A percentile compares a stretch with the other conserved stretches of the same genome.
Evolutionary conservation across 2,329 filamentous ascomycete genomes (phyloP).

Genomic region (Epichloe brachyelytri): DNA sequence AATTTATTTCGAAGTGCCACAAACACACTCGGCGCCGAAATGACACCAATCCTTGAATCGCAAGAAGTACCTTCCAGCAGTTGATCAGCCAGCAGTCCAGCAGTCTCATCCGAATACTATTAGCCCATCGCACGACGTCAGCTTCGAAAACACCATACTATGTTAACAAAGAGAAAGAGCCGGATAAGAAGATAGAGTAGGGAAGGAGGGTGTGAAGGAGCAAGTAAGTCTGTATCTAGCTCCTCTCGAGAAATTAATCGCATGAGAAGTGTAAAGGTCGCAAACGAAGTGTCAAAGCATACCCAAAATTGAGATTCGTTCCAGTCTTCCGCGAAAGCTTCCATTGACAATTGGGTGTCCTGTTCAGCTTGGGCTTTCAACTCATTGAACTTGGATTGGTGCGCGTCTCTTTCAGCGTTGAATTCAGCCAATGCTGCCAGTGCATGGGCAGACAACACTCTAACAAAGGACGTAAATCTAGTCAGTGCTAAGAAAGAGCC

Average conservation of each 20-base stretch:
- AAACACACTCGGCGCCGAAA: conserved; percentile 68
- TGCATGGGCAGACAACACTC: conserved; percentile 49
- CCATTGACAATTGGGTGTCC: conserved; percentile 42
- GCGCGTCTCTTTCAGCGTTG: conserved; percentile 57
- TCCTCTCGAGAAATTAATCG: too few relatives aligned
- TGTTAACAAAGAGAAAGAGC: too few relatives aligned
- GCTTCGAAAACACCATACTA: too few relatives aligned
- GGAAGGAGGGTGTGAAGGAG: too few relatives aligned
- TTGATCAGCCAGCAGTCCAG: conserved; percentile 47
- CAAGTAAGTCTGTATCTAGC: too few relatives aligned
- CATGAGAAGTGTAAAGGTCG: too few relatives aligned
- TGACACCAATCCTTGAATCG: conserved; percentile 49
- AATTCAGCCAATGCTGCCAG: conserved; percentile 61
- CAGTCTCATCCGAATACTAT: conserved; percentile 62
- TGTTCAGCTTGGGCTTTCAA: conserved; percentile 50
- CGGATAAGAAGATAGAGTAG: not conserved
- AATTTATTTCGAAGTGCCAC: conserved; percentile 61
- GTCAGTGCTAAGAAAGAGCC: not conserved
- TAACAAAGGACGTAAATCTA: conserved; percentile 8
- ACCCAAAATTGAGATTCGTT: conserved; percentile 78
- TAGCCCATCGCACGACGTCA: not conserved
- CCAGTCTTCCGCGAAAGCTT: conserved; percentile 68
- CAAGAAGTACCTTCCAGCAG: conserved; percentile 48
- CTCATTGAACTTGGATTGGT: conserved; percentile 53
- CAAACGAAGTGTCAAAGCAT: conserved; percentile 14